Evolutionary conservation across 148 eudicot species (phyloP).

Genomic region (Fagopyrum tataricum): DNA sequence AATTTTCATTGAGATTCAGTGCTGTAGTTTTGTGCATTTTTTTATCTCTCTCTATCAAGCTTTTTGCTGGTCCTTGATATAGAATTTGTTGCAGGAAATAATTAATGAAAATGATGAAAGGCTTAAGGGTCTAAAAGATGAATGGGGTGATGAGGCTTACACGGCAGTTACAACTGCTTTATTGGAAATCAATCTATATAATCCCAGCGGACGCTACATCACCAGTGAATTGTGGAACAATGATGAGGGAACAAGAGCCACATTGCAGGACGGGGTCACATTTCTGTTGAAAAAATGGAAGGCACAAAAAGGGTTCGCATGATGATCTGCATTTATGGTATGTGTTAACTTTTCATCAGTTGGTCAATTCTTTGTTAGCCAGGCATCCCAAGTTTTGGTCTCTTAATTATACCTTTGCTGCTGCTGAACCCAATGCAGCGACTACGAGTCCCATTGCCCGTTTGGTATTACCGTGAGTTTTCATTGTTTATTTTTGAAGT

Average conservation of each 20-base stretch:
- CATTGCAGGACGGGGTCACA: constrained; percentile 43
- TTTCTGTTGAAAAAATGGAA: constrained; percentile 33
- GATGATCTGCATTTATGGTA: background rate
- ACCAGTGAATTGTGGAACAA: constrained; percentile 50
- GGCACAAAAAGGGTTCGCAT: constrained; percentile 21
- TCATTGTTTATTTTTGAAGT: background rate
- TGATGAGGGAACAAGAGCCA: constrained; percentile 40
- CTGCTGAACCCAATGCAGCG: background rate
- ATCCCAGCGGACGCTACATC: constrained; percentile 53
- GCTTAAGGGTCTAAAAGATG: constrained; percentile 32
- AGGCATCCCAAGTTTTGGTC: no score
- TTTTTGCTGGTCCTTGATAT: background rate
- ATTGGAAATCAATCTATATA: constrained; percentile 52
- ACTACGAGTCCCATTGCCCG: background rate
- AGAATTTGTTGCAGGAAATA: constrained; percentile 32
- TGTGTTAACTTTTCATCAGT: background rate
- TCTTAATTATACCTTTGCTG: background rate
- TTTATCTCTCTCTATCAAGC: background rate
- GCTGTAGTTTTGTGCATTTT: background rate
- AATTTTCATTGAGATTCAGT: background rate
- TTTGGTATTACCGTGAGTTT: background rate
- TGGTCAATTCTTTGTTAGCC: background rate
- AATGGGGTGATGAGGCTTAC: constrained; percentile 39
- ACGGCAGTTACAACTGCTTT: constrained; percentile 38
- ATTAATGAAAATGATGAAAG: constrained; percentile 35